phyloP scores from a whole-genome alignment of 192 early-diverging fungal genomes.

The Coemansia sp. region DNA sequence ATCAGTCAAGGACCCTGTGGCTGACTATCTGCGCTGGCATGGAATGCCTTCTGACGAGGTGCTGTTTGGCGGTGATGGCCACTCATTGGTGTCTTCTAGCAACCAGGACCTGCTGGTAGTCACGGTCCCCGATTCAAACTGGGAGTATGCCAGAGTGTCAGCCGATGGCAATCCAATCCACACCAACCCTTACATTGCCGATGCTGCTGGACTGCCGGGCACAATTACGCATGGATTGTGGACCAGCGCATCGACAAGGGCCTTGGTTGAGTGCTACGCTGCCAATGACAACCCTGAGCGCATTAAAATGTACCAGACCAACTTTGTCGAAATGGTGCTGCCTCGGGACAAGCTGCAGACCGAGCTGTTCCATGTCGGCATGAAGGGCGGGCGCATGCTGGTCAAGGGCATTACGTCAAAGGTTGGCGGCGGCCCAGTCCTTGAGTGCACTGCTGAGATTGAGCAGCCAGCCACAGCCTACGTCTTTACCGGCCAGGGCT shows the following conservation, averaged over 20 bases:
- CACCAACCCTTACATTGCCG: slow-evolving; percentile 87
- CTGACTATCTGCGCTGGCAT: slow-evolving; percentile 75
- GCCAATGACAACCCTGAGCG: slow-evolving; percentile 82
- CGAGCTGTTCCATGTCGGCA: slow-evolving; percentile 85
- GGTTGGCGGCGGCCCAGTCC: slow-evolving; percentile 55
- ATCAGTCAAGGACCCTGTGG: slow-evolving; percentile 70
- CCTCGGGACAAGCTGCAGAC: slow-evolving; percentile 78
- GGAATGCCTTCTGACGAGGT: slow-evolving; percentile 66
- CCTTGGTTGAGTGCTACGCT: slow-evolving; percentile 85
- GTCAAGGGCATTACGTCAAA: slow-evolving; percentile 83
- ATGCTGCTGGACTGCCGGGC: slow-evolving; percentile 77
- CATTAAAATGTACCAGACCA: slow-evolving; percentile 72
- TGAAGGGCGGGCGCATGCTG: slow-evolving; percentile 90
- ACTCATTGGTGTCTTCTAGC: neutral
- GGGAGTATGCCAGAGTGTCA: slow-evolving; percentile 73
- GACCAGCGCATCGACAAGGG: slow-evolving; percentile 87
- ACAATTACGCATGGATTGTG: slow-evolving; percentile 95
- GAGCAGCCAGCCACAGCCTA: slow-evolving; percentile 87
- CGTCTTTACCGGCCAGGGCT: slow-evolving; percentile 96
- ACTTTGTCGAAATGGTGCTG: slow-evolving; percentile 86
- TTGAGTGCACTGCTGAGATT: slow-evolving; percentile 82
- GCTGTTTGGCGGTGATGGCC: slow-evolving; percentile 68
- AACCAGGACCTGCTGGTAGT: neutral
- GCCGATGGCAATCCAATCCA: slow-evolving; percentile 92
- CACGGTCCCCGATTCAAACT: slow-evolving; percentile 69